phyloP scores from a whole-genome alignment of 495 filamentous ascomycete genomes.

The Lentithecium fluviatile region DNA sequence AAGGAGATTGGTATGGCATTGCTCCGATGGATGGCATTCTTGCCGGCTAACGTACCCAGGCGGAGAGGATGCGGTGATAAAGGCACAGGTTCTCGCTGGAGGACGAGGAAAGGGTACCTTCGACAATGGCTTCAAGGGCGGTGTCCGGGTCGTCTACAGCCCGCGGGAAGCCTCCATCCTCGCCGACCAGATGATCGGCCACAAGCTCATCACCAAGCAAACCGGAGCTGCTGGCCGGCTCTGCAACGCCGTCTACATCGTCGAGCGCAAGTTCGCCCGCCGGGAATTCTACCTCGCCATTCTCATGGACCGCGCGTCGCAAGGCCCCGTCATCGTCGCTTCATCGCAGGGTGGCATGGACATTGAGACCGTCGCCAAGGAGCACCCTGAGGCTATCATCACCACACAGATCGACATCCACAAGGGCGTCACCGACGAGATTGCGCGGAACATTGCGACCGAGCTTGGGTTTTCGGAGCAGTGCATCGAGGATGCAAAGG shows the following conservation, averaged over 20 bases:
- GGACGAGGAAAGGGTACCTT: slow-evolving; percentile 96
- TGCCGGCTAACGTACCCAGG: slow-evolving; percentile 47
- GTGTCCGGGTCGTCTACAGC: slow-evolving; percentile 89
- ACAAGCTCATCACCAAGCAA: slow-evolving; percentile 99
- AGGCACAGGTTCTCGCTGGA: slow-evolving; percentile 97
- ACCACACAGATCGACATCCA: slow-evolving; percentile 93
- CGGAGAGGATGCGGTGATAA: slow-evolving; percentile 97
- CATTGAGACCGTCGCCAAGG: slow-evolving; percentile 96
- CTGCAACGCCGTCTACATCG: slow-evolving; percentile 96
- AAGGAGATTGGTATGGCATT: slow-evolving; percentile 69
- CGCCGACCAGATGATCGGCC: slow-evolving; percentile 97
- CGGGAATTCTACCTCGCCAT: slow-evolving; percentile 98
- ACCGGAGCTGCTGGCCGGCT: slow-evolving; percentile 87
- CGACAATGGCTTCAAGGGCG: slow-evolving; percentile 97
- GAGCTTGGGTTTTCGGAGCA: slow-evolving; percentile 95
- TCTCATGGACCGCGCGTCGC: slow-evolving; percentile 91
- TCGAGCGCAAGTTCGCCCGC: slow-evolving; percentile 98
- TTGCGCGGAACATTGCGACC: slow-evolving; percentile 83
- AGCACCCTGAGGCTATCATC: slow-evolving; percentile 91
- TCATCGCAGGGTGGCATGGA: slow-evolving; percentile 99
- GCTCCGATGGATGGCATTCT: neutral
- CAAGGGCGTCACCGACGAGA: slow-evolving; percentile 89
- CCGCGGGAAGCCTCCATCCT: slow-evolving; percentile 93
- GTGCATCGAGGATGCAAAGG: slow-evolving; percentile 90
- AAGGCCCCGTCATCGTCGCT: slow-evolving; percentile 92